Base-by-base conservation (phyloP, 139 green algal species). In the Closterium sp. region DNA sequence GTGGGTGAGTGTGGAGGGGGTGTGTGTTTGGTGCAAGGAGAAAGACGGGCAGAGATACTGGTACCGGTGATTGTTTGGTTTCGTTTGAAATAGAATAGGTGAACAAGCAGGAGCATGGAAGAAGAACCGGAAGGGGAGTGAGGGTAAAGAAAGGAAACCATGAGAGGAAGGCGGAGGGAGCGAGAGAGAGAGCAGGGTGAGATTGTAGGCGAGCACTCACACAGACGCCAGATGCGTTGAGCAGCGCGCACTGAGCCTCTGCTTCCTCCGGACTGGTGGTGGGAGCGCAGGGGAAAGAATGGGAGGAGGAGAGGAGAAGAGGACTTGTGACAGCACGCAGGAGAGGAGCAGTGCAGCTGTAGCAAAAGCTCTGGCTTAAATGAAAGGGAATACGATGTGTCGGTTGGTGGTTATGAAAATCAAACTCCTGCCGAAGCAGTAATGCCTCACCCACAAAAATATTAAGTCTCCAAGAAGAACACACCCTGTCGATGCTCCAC, bases 221-320 rank as follows among this genome's bases (percentile, higher is more conserved):
- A 70, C 79, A 93, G 32, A 91, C 29, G 45, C 90, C 90, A 24
- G 85, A 31, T 24, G 85, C 85, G 32, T 91, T 93, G 90, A 93
- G 90, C 13, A 90, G 42, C 5, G 90, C 90, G 70, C 90, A 93
- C 70, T 93, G 90, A 4, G 90, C 90, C 90, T 93, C 90, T 91
- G 31, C 90, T 24, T 93, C 90, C 30, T 93, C 90, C 17, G 90
- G 90, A 34, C 90, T 93, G 90, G 62, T 79, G 13, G 19, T 79
- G 62, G 62, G 62, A 79, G 62, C 27, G 62, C 17, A 79, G 11
- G 50, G 7, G 50, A 70, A 10, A 17, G 21, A 10, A 21, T 7
- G 17, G 21, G 7, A 2, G 21, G 50, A 42, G 34, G n/a, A n/a
- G n/a, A n/a, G n/a, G n/a, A n/a, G n/a, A n/a, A n/a, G n/a, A n/a